Percentiles rank a stretch among this genome's conserved stretches.
phyloP scores from a whole-genome alignment of 345 rosid genomes.

The Kandelia obovata region DNA sequence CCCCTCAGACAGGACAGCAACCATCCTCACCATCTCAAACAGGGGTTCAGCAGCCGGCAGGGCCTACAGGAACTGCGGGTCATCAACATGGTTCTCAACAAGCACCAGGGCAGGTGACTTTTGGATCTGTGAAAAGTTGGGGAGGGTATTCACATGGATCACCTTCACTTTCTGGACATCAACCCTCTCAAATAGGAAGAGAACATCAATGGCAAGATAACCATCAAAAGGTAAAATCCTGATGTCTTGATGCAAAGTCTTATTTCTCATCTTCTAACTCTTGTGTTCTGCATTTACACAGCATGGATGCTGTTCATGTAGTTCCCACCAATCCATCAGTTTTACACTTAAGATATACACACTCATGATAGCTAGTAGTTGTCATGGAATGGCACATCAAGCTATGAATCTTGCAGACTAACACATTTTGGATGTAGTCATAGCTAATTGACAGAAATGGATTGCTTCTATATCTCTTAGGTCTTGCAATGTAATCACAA shows the following conservation, averaged over 20 bases:
- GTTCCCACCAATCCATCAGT: too few species aligned
- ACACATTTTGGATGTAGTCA: too few species aligned
- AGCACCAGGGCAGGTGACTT: slow-evolving; percentile 4
- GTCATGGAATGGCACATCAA: too few species aligned
- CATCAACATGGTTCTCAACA: slow-evolving; percentile 1
- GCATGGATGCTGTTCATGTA: too few species aligned
- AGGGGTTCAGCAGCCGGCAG: slow-evolving; percentile 1
- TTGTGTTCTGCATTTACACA: too few species aligned
- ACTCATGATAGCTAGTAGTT: too few species aligned
- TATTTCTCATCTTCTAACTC: too few species aligned
- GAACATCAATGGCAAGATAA: slow-evolving; percentile 9
- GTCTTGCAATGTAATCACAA: too few species aligned
- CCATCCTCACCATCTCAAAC: background rate
- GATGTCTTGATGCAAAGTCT: background rate
- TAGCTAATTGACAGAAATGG: too few species aligned
- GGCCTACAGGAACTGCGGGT: background rate
- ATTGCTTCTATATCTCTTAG: too few species aligned
- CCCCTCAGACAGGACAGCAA: slow-evolving; percentile 3
- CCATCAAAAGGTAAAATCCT: slow-evolving; percentile 10
- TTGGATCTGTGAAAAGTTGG: background rate
- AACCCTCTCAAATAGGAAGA: background rate
- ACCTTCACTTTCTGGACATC: slow-evolving; percentile 1
- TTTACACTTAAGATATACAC: too few species aligned
- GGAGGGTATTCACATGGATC: background rate
- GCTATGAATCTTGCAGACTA: too few species aligned